A percentile compares a stretch with the other conserved stretches of the same genome.
These are phyloP conservation scores for Phaffia tasmanica DNA, from an alignment of 768 basidiomycete genomes.

Conservation along the genomic window DNA sequence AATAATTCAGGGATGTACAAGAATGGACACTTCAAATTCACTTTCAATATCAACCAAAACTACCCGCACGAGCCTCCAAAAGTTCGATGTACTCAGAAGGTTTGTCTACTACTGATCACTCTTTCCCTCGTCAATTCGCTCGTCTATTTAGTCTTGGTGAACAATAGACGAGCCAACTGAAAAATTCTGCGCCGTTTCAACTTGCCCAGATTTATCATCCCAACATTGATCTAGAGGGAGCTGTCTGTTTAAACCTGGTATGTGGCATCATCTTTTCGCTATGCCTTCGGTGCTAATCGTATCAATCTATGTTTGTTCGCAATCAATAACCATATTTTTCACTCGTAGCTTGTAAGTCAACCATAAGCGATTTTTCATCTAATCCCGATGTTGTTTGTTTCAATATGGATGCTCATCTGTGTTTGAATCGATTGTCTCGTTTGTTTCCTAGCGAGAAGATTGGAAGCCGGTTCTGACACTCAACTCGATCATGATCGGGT, in stretches of 20 bases:
- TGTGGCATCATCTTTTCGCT: neutral
- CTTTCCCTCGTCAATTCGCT: constrained; percentile 11
- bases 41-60: constrained; percentile 90
- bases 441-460: constrained; percentile 65
- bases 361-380: neutral
- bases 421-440: neutral
- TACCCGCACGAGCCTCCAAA: constrained; percentile 99
- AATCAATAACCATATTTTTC: neutral
- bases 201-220: constrained; percentile 84
- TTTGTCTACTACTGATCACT: constrained; percentile 32
- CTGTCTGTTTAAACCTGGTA: constrained; percentile 61
- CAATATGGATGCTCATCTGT: neutral
- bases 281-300: neutral
- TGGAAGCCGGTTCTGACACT: constrained; percentile 99
- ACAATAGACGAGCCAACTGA: neutral
- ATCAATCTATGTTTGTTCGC: neutral
- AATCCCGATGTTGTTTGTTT: neutral
- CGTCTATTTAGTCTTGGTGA: neutral
- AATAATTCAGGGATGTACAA: constrained; percentile 79
- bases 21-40: constrained; percentile 84
- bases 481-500: constrained; percentile 84
- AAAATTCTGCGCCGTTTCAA: neutral
- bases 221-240: constrained; percentile 94
- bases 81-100: constrained; percentile 92
- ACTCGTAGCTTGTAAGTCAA: constrained; percentile 14